Percentiles rank a stretch among this genome's conserved stretches.
Evolutionary conservation across 2,329 filamentous ascomycete species (phyloP).

Genomic region (Aspergillus sp.): DNA sequence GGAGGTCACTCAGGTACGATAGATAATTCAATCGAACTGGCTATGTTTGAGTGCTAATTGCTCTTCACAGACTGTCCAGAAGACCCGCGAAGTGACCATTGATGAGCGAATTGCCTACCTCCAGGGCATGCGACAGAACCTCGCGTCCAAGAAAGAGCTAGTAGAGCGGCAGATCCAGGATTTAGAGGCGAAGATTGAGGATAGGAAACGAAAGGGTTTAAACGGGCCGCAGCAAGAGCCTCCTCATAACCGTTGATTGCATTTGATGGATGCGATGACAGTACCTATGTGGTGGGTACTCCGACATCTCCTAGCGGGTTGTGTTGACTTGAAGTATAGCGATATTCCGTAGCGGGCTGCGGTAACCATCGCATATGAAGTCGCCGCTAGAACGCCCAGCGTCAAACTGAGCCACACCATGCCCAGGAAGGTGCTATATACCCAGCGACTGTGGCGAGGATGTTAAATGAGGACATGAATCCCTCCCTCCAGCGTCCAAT

Average conservation of each 20-base stretch:
- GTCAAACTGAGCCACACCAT: too few relatives aligned
- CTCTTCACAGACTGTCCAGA: slow-evolving; percentile 41
- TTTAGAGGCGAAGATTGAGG: slow-evolving; percentile 42
- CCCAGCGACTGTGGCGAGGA: too few relatives aligned
- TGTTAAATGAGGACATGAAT: too few relatives aligned
- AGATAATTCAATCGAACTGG: not conserved
- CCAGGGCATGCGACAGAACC: slow-evolving; percentile 47
- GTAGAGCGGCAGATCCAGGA: slow-evolving; percentile 58
- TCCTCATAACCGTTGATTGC: slow-evolving; percentile 11
- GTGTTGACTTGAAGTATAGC: not conserved
- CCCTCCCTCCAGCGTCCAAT: too few relatives aligned
- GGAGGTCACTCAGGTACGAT: slow-evolving; percentile 51
- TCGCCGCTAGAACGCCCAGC: too few relatives aligned
- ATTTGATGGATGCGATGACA: not conserved
- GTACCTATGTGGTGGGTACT: not conserved
- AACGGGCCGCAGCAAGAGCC: slow-evolving; percentile 26
- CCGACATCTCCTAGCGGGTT: not conserved
- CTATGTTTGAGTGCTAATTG: not conserved
- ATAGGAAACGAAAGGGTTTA: slow-evolving; percentile 37
- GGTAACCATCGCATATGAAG: too few relatives aligned
- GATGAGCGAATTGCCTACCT: slow-evolving; percentile 57
- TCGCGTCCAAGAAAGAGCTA: slow-evolving; percentile 51
- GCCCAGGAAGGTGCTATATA: too few relatives aligned
- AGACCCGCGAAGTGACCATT: slow-evolving; percentile 48
- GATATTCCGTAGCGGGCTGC: not conserved